A percentile compares a stretch with the other conserved stretches of the same genome.
Evolutionary conservation across 257 asterid species (phyloP).

Genomic region (Primulina tabacum): DNA sequence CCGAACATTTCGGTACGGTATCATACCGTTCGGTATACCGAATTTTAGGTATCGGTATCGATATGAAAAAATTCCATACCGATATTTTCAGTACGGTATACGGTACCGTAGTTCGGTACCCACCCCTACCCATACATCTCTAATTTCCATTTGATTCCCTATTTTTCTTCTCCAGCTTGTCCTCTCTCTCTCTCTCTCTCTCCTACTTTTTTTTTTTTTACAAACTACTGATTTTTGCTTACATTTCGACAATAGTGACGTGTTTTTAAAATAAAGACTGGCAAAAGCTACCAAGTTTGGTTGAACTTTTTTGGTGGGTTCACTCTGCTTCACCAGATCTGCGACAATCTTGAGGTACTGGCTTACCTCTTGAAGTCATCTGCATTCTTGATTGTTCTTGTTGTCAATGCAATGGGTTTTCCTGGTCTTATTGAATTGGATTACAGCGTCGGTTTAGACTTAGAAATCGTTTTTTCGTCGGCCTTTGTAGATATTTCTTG

Average conservation of each 20-base stretch:
- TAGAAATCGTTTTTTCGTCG: not conserved
- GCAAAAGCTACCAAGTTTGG: constrained; percentile 25
- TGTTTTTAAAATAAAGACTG: constrained; percentile 36
- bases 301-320: constrained; percentile 40
- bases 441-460: not conserved
- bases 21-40: no score
- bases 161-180: not conserved
- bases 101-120: no score
- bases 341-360: constrained; percentile 27
- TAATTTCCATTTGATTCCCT: not conserved
- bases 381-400: constrained; percentile 20
- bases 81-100: no score
- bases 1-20: no score
- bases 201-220: constrained; percentile 21
- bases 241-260: constrained; percentile 17
- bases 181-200: constrained; percentile 9
- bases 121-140: constrained; percentile 10
- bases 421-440: not conserved
- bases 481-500: not conserved
- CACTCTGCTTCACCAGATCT: constrained; percentile 47
- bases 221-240: constrained; percentile 6
- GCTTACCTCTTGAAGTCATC: not conserved
- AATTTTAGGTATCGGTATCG: no score
- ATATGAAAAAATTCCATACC: no score
- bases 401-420: constrained; percentile 9